Evolutionary conservation across 2,329 filamentous ascomycete genomes (phyloP).

Genomic region (Rhinocladiella similis): DNA sequence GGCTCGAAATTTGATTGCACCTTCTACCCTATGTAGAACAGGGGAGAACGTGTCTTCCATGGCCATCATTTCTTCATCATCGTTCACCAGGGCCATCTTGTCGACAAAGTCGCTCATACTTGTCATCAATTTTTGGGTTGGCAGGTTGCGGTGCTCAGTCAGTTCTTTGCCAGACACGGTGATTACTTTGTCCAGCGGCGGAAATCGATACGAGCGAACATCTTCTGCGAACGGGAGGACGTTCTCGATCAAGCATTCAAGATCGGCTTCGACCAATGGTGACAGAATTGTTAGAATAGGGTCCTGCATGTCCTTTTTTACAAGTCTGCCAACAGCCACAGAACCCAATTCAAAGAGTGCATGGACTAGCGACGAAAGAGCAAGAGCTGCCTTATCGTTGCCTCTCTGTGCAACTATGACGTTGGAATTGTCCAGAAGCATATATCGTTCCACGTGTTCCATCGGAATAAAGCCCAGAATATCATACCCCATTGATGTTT

Average conservation of each 20-base stretch:
- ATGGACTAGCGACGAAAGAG: slow-evolving; percentile 85
- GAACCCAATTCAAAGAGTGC: slow-evolving; percentile 81
- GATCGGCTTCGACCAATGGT: slow-evolving; percentile 73
- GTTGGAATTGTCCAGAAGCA: slow-evolving; percentile 79
- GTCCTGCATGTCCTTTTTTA: slow-evolving; percentile 78
- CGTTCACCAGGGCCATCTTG: slow-evolving; percentile 79
- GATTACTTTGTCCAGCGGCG: slow-evolving; percentile 81
- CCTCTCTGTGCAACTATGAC: slow-evolving; percentile 74
- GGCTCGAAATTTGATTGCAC: slow-evolving; percentile 80
- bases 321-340: slow-evolving; percentile 82
- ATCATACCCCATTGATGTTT: slow-evolving; percentile 72
- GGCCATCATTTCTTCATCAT: slow-evolving; percentile 68
- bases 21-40: slow-evolving; percentile 81
- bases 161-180: slow-evolving; percentile 82
- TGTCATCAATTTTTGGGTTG: slow-evolving; percentile 68
- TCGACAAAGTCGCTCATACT: slow-evolving; percentile 94
- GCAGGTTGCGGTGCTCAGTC: slow-evolving; percentile 80
- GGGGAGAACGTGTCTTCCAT: slow-evolving; percentile 84
- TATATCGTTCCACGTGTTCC: slow-evolving; percentile 74
- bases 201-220: slow-evolving; percentile 84
- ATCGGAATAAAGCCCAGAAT: slow-evolving; percentile 83
- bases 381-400: slow-evolving; percentile 80
- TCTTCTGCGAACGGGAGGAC: slow-evolving; percentile 94
- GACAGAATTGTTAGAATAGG: slow-evolving; percentile 76
- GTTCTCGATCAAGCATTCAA: slow-evolving; percentile 85